Conservation (phyloP, 2,329 filamentous ascomycete genomes). For the Metarhizium guizhouense region DNA sequence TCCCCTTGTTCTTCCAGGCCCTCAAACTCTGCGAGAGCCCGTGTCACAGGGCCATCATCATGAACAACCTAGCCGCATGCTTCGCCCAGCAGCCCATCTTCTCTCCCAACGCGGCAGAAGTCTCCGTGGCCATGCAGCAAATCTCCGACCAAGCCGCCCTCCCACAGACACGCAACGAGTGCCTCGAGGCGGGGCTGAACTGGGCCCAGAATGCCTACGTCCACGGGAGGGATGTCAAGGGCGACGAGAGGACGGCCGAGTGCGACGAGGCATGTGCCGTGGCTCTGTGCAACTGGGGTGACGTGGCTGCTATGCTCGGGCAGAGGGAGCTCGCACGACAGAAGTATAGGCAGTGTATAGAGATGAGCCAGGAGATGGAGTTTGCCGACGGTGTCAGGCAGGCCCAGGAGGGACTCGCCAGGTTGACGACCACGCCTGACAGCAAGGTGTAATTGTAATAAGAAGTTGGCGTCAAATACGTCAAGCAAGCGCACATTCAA, state of each 20-base stretch:
- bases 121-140: slow-evolving; percentile 19
- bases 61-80: slow-evolving; percentile 73
- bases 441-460: not conserved
- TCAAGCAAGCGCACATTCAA: too few relatives aligned
- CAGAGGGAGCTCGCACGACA: slow-evolving; percentile 54
- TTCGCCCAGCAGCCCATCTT: slow-evolving; percentile 57
- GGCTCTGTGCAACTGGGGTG: slow-evolving; percentile 78
- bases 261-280: slow-evolving; percentile 79
- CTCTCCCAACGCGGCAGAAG: slow-evolving; percentile 16
- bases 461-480: too few relatives aligned
- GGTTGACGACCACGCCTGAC: slow-evolving; percentile 12
- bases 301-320: slow-evolving; percentile 70
- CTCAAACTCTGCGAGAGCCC: slow-evolving; percentile 55
- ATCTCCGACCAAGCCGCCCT: slow-evolving; percentile 19
- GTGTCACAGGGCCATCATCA: slow-evolving; percentile 76
- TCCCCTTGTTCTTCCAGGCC: slow-evolving; percentile 81
- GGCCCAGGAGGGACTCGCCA: slow-evolving; percentile 41
- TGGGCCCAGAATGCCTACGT: slow-evolving; percentile 74
- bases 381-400: slow-evolving; percentile 43
- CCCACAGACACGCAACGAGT: slow-evolving; percentile 43
- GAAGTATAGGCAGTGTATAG: slow-evolving; percentile 60
- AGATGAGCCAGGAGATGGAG: slow-evolving; percentile 45
- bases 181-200: slow-evolving; percentile 60
- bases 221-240: slow-evolving; percentile 55
- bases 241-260: slow-evolving; percentile 61